phyloP scores from a whole-genome alignment of 345 rosid species.

The Gossypium raimondii region DNA sequence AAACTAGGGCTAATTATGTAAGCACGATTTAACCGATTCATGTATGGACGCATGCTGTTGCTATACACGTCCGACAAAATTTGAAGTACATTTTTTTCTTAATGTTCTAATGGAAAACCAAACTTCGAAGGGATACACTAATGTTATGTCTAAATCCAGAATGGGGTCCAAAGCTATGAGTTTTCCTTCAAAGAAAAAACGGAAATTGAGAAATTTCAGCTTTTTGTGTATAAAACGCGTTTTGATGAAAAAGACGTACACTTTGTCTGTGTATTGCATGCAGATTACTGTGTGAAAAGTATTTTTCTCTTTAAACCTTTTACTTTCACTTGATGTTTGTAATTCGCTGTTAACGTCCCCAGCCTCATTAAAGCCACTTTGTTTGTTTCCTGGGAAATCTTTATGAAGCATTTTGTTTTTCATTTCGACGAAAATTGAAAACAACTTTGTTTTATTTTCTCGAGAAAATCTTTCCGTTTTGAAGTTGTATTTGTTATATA shows the following conservation, averaged over 20 bases:
- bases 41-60: too few relatives aligned
- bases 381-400: neutral
- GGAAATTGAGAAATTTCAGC: neutral
- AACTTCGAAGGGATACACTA: neutral
- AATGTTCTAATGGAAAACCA: neutral
- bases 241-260: neutral
- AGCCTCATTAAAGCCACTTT: neutral
- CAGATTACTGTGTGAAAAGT: neutral
- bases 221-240: neutral
- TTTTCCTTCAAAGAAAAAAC: neutral
- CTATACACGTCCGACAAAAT: too few relatives aligned
- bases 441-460: too few relatives aligned
- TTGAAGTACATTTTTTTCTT: neutral
- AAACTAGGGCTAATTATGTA: too few relatives aligned
- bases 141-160: neutral
- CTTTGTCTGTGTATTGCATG: neutral
- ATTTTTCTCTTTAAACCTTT: neutral
- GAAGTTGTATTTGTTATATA: too few relatives aligned
- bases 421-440: too few relatives aligned
- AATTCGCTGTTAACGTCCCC: neutral
- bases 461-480: too few relatives aligned
- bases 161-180: conserved; percentile 1
- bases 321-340: conserved; percentile 9
- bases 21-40: too few relatives aligned
- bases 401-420: neutral